Evolutionary conservation across 768 basidiomycete species (phyloP).

Genomic region (Porphyrellus cyaneotinctus): DNA sequence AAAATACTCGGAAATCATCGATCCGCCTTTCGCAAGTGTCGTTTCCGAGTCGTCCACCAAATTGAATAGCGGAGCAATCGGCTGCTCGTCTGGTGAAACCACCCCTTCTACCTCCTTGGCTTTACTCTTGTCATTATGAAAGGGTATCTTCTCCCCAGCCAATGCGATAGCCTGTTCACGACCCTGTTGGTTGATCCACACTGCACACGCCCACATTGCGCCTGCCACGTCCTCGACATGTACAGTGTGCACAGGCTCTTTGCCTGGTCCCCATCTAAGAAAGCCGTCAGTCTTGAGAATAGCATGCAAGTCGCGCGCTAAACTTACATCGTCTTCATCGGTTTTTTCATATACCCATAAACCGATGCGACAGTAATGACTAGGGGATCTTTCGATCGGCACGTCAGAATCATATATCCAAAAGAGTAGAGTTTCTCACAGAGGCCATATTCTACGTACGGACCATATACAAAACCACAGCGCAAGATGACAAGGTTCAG

Average conservation of each 20-base stretch:
- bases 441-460: slow-evolving; percentile 69
- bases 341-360: slow-evolving; percentile 78
- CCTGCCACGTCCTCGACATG: slow-evolving; percentile 80
- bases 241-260: slow-evolving; percentile 68
- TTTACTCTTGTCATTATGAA: slow-evolving; percentile 64
- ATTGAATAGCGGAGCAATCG: slow-evolving; percentile 79
- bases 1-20: slow-evolving; percentile 65
- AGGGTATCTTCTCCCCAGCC: slow-evolving; percentile 40
- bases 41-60: slow-evolving; percentile 76
- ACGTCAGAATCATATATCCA: slow-evolving; percentile 12
- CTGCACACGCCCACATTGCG: slow-evolving; percentile 68
- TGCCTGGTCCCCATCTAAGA: slow-evolving; percentile 74
- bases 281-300: slow-evolving; percentile 7
- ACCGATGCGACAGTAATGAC: slow-evolving; percentile 73
- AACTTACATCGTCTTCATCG: slow-evolving; percentile 79
- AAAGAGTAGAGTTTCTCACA: slow-evolving; percentile 39
- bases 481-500: slow-evolving; percentile 79
- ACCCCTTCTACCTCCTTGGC: slow-evolving; percentile 60
- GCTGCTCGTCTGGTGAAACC: slow-evolving; percentile 49
- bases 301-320: not conserved
- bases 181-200: slow-evolving; percentile 67
- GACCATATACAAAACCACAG: slow-evolving; percentile 74
- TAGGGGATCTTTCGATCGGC: slow-evolving; percentile 50
- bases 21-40: slow-evolving; percentile 62
- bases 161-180: slow-evolving; percentile 57